Evolutionary conservation across 164 flowering plant species (phyloP).

Genomic region (Umbellularia californica): DNA sequence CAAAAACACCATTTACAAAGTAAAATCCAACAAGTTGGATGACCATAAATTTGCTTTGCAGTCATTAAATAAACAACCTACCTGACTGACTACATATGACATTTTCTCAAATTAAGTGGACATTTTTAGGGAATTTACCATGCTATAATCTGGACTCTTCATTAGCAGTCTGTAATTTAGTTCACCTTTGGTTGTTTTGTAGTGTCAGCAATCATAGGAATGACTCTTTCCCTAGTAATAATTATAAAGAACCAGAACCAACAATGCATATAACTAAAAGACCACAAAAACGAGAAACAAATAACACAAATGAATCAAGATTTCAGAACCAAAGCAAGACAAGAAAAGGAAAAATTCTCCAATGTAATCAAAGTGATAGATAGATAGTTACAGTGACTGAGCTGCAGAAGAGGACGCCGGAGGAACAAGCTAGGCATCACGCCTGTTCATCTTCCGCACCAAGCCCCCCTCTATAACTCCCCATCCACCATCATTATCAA

Average conservation of each 20-base stretch:
- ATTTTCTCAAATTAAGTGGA: too few relatives aligned
- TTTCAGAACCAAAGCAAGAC: neutral
- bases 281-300: neutral
- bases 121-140: too few relatives aligned
- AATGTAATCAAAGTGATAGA: neutral
- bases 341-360: neutral
- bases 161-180: too few relatives aligned
- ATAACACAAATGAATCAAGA: neutral
- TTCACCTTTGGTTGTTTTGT: too few relatives aligned
- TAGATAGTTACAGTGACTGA: constrained; percentile 14
- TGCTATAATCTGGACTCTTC: too few relatives aligned
- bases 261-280: neutral
- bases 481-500: constrained; percentile 17
- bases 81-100: too few relatives aligned
- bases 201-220: too few relatives aligned
- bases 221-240: too few relatives aligned
- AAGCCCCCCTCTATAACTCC: constrained; percentile 10
- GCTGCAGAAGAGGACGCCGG: constrained; percentile 10
- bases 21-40: too few relatives aligned
- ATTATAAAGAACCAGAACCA: neutral
- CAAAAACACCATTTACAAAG: too few relatives aligned
- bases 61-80: too few relatives aligned
- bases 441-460: constrained; percentile 10
- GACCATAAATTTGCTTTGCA: too few relatives aligned
- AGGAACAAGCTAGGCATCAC: constrained; percentile 32